phyloP scores from a whole-genome alignment of 192 early-diverging fungal genomes.

The Rhizophagus clarus region DNA sequence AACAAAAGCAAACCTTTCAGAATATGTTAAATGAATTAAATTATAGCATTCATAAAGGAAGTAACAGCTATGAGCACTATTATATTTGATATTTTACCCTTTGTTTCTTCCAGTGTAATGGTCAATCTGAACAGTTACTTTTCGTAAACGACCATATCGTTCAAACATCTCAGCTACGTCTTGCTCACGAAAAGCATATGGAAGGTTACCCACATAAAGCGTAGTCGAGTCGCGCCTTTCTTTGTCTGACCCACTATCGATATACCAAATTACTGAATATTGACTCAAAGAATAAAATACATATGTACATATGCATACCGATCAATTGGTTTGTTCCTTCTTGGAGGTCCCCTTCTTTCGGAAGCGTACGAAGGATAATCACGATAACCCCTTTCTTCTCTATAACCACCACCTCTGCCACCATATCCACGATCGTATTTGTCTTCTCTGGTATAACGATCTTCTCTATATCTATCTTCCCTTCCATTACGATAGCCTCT shows the following conservation, averaged over 20 bases:
- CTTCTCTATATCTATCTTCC: constrained; percentile 39
- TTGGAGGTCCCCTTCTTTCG: constrained; percentile 46
- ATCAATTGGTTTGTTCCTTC: constrained; percentile 48
- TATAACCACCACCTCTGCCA: constrained; percentile 43
- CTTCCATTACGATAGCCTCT: constrained; percentile 40
- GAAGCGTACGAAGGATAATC: constrained; percentile 44
- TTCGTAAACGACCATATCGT: constrained; percentile 66
- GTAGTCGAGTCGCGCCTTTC: constrained; percentile 64
- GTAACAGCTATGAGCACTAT: neutral
- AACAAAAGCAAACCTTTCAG: constrained; percentile 74
- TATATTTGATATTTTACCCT: constrained; percentile 52
- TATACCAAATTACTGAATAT: neutral
- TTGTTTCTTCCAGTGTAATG: constrained; percentile 77
- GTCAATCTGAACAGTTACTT: constrained; percentile 74
- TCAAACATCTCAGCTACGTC: constrained; percentile 78
- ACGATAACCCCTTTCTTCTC: constrained; percentile 43
- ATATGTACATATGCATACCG: constrained; percentile 38
- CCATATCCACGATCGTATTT: constrained; percentile 38
- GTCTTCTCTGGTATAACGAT: constrained; percentile 36
- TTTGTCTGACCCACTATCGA: constrained; percentile 64
- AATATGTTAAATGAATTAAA: constrained; percentile 8
- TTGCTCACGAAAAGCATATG: constrained; percentile 68
- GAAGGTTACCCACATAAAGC: constrained; percentile 76
- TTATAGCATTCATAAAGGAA: neutral
- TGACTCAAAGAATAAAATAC: constrained; percentile 20